phyloP scores from a whole-genome alignment of 192 early-diverging fungal genomes.

The Podila epigama region DNA sequence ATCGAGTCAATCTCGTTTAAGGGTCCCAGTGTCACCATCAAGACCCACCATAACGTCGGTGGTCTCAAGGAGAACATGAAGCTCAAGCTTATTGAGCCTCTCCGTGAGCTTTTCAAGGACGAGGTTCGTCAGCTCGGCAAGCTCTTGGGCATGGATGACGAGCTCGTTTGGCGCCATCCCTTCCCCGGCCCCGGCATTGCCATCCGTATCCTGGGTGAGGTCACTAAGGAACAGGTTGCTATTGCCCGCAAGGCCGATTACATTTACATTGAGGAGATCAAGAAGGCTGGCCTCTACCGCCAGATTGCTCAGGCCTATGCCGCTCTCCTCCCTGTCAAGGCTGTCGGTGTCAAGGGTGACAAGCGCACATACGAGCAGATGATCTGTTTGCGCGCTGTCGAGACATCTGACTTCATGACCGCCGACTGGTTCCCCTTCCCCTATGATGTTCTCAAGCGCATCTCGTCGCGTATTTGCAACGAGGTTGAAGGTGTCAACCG shows the following conservation, averaged over 20 bases:
- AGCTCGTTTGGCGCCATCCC: conserved; percentile 98
- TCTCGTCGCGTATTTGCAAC: conserved; percentile 96
- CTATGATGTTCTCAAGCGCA: conserved; percentile 86
- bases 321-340: conserved; percentile 91
- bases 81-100: conserved; percentile 96
- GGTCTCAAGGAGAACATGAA: conserved; percentile 97
- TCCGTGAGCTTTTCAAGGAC: conserved; percentile 99
- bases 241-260: conserved; percentile 96
- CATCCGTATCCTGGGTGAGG: conserved; percentile 97
- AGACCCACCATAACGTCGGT: conserved; percentile 99
- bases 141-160: conserved; percentile 89
- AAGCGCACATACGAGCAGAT: conserved; percentile 99
- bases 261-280: conserved; percentile 99
- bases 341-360: conserved; percentile 99
- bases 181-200: conserved; percentile 99
- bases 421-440: conserved; percentile 96
- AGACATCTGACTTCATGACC: conserved; percentile 98
- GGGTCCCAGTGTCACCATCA: conserved; percentile 98
- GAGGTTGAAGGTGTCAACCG: conserved; percentile 99
- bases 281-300: conserved; percentile 95
- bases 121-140: conserved; percentile 97
- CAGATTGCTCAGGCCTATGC: conserved; percentile 99
- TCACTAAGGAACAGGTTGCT: conserved; percentile 89
- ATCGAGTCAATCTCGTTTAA: conserved; percentile 99
- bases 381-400: conserved; percentile 96